These are phyloP conservation scores for Naganishia kalamii DNA, from an alignment of 768 basidiomycete species.

Conservation along the genomic window DNA sequence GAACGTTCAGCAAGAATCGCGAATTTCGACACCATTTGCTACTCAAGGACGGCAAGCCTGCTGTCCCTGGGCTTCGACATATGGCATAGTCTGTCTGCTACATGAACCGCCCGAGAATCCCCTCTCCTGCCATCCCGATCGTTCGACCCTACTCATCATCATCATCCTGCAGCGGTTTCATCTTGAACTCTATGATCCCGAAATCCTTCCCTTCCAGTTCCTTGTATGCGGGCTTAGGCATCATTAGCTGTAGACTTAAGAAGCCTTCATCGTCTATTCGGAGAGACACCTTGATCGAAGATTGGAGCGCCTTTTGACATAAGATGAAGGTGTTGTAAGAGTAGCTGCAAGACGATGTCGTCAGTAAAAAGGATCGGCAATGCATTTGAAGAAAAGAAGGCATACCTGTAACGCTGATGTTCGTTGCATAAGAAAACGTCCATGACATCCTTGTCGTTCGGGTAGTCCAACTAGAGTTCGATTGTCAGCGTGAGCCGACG, in stretches of 20 bases:
- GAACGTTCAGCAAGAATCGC: too few relatives aligned
- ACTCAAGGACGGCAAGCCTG: too few relatives aligned
- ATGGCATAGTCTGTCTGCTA: too few relatives aligned
- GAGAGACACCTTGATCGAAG: constrained; percentile 79
- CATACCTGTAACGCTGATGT: constrained; percentile 65
- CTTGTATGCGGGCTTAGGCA: constrained; percentile 55
- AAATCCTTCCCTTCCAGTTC: constrained; percentile 44
- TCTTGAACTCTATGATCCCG: constrained; percentile 83
- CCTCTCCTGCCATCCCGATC: too few relatives aligned
- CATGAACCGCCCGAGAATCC: too few relatives aligned
- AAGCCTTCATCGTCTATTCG: constrained; percentile 76
- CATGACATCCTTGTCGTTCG: constrained; percentile 82
- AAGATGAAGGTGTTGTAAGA: constrained; percentile 56
- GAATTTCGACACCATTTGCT: too few relatives aligned
- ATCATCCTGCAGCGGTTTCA: constrained; percentile 48
- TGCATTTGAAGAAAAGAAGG: not conserved
- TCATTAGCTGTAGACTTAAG: constrained; percentile 82
- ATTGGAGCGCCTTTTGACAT: constrained; percentile 71
- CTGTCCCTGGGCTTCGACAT: too few relatives aligned
- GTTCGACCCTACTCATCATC: not conserved
- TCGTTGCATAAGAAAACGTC: constrained; percentile 78
- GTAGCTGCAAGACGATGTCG: constrained; percentile 56
- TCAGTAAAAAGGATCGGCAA: not conserved
- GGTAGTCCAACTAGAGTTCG: constrained; percentile 85
- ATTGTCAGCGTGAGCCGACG: too few relatives aligned